Base-by-base conservation (phyloP, 2,329 filamentous ascomycete species). In the Fusarium siculi region DNA sequence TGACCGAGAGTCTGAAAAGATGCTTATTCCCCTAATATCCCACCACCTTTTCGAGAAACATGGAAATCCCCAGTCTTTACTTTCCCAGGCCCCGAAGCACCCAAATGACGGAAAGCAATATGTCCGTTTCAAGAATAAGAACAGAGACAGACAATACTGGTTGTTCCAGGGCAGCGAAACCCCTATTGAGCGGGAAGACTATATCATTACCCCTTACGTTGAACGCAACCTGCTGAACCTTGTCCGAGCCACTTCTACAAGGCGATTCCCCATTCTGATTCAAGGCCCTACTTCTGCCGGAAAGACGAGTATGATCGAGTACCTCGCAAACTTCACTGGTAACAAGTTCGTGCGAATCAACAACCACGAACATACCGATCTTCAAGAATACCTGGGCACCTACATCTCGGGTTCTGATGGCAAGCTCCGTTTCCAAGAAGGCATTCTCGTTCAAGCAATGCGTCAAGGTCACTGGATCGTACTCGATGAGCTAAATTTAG, bases 281-380 rank as follows among this genome's bases (percentile, higher is more conserved):
- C 96, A 99, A 82, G 96, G 96, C 7, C 96, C 97, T 18, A 99
- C 96, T 0, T 99, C 97, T 9, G 93, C 96, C 18, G 96, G 96
- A 73, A 99, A 99, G 83, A 99, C 96, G 1, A 98, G 96, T 82
- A 99, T 99, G 96, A 97, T 99, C 46, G 96, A 98, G 82, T 98
- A 97, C 80, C 88, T 99, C 42, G 96, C 97, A n/a, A 96, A 97
- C 78, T 93, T 93, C 62, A 98, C 95, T 36, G 96, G 97, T 7
- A 97, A 99, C 80, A 96, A 93, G 79, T 99, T 98, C 79, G 95
- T 99, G 47, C 91, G 96, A 68, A 99, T 99, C 86, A 99, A 99
- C 84, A 99, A 99, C 76, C 96, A 99, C 82, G 97, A 99, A 80
- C 96, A 99, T 79, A 99, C 96, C 0, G 96, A 99, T 81, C 85